These are phyloP conservation scores for Tetradesmus lagerheimii DNA, from an alignment of 139 green algal species.

Conservation along the genomic window DNA sequence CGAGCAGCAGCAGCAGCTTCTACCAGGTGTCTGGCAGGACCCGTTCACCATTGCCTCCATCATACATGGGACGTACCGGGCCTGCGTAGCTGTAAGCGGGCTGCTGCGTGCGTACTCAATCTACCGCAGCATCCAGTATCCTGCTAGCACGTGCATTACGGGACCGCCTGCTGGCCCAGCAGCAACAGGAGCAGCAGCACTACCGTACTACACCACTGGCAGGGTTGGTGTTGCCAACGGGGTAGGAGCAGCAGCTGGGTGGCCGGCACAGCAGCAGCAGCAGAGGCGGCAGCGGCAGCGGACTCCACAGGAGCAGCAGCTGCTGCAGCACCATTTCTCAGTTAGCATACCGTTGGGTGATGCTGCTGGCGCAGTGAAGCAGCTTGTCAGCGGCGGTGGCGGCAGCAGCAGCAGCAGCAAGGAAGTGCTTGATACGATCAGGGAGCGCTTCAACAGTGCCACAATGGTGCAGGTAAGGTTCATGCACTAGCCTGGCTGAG, in stretches of 20 bases:
- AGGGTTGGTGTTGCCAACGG: background rate
- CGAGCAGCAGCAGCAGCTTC: background rate
- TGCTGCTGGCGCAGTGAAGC: background rate
- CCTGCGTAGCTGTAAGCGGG: conserved; percentile 17
- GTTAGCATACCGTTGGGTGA: conserved; percentile 1
- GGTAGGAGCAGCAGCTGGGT: background rate
- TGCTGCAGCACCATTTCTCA: conserved; percentile 25
- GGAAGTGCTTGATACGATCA: background rate
- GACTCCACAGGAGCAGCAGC: background rate
- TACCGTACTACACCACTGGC: background rate
- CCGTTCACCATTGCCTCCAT: conserved; percentile 1
- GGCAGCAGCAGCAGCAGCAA: background rate
- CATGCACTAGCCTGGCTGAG: too few species aligned
- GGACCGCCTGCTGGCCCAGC: background rate
- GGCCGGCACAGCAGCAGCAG: background rate
- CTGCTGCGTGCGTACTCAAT: conserved; percentile 15
- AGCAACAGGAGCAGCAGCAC: background rate
- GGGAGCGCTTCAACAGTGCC: conserved; percentile 31
- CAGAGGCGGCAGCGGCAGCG: conserved; percentile 3
- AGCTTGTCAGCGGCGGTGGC: background rate
- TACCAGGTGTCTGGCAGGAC: conserved; percentile 2
- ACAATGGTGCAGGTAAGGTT: conserved; percentile 42
- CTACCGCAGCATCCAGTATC: conserved; percentile 38
- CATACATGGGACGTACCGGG: conserved; percentile 32
- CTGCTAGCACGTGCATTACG: background rate